Percentiles rank a stretch among this genome's conserved stretches.
These are phyloP conservation scores for Mimosa pudica DNA, from an alignment of 306 rosid genomes.

Conservation along the genomic window DNA sequence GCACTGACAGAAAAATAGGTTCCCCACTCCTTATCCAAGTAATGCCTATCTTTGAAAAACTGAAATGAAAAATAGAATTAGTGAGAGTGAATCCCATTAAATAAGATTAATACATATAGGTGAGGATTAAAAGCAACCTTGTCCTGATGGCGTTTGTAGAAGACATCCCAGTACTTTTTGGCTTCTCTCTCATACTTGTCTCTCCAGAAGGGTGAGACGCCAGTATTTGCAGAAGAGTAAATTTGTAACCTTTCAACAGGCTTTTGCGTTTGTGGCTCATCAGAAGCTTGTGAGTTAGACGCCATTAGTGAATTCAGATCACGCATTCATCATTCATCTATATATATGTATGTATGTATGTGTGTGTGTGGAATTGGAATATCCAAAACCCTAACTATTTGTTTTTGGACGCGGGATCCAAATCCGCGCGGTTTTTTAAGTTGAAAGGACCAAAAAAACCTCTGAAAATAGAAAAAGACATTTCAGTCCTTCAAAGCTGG, in stretches of 20 bases:
- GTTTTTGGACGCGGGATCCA: no score
- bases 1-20: constrained; percentile 77
- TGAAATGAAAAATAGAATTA: constrained; percentile 37
- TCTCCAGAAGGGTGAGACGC: constrained; percentile 83
- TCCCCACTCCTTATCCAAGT: constrained; percentile 98
- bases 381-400: no score
- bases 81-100: constrained; percentile 19
- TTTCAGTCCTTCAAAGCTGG: no score
- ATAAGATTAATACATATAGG: no score
- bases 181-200: constrained; percentile 92
- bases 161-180: constrained; percentile 89
- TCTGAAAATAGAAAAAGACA: no score
- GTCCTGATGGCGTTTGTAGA: constrained; percentile 86
- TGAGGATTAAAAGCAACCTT: constrained; percentile 39
- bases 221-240: constrained; percentile 59
- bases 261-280: constrained; percentile 46
- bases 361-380: no score
- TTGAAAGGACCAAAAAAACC: no score
- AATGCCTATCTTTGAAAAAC: constrained; percentile 92
- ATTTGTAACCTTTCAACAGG: constrained; percentile 66
- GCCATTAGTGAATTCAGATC: constrained; percentile 47
- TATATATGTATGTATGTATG: no score
- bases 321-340: constrained; percentile 29
- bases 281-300: constrained; percentile 39
- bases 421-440: no score